phyloP scores from a whole-genome alignment of 495 filamentous ascomycete genomes.

The Penicillium lagena region DNA sequence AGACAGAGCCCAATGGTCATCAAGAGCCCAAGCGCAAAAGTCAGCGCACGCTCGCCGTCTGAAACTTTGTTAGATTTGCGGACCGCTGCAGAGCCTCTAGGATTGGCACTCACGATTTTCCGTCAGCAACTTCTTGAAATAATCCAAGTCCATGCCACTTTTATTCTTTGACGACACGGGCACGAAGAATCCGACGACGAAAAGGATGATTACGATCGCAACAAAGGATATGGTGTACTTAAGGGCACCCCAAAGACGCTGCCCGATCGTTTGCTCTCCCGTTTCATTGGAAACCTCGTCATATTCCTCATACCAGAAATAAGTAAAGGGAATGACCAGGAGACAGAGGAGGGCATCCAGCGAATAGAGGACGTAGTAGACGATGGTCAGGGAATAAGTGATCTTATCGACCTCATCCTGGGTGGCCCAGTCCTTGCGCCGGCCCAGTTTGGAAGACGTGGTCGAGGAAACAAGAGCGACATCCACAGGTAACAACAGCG shows the following conservation, averaged over 20 bases:
- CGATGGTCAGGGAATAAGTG: conserved; percentile 68
- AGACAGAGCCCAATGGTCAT: conserved; percentile 78
- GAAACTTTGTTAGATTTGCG: conserved; percentile 1
- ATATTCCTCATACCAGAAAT: conserved; percentile 98
- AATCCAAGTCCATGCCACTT: conserved; percentile 70
- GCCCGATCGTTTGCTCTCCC: conserved; percentile 60
- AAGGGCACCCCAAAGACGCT: conserved; percentile 70
- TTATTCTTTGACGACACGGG: conserved; percentile 58
- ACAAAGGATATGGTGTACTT: conserved; percentile 91
- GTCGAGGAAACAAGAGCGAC: conserved; percentile 91
- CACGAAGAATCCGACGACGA: conserved; percentile 89
- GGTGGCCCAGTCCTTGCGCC: conserved; percentile 92
- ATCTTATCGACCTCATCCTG: conserved; percentile 71
- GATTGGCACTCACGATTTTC: conserved; percentile 61
- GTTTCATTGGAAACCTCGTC: conserved; percentile 77
- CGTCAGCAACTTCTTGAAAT: conserved; percentile 75
- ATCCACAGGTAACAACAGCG: conserved; percentile 90
- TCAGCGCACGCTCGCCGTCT: conserved; percentile 87
- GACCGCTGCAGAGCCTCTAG: neutral
- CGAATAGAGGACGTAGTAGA: conserved; percentile 91
- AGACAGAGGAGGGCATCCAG: conserved; percentile 89
- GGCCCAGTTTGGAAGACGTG: conserved; percentile 63
- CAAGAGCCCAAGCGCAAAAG: conserved; percentile 79
- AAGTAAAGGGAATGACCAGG: conserved; percentile 86
- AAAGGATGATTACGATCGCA: conserved; percentile 69